These are phyloP conservation scores for Apodospora peruviana DNA, from an alignment of 495 filamentous ascomycete genomes.

Conservation along the genomic window DNA sequence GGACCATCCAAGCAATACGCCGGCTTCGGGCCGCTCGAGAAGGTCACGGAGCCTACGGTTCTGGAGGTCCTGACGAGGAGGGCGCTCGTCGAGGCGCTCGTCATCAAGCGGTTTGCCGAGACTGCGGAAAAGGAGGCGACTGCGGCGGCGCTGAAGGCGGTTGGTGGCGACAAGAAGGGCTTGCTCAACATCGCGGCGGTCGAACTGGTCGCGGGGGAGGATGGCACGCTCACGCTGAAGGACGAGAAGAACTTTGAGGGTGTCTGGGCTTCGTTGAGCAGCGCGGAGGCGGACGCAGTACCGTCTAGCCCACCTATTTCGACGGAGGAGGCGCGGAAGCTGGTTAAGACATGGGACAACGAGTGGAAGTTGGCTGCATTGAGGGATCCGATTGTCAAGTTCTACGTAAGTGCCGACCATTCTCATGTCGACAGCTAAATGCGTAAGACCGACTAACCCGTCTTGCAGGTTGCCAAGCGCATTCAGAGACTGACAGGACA, in stretches of 20 bases:
- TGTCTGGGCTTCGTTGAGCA: conserved; percentile 6
- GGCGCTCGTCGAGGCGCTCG: conserved; percentile 57
- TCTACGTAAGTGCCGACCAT: conserved; percentile 46
- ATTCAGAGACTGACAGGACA: conserved; percentile 71
- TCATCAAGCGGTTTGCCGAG: conserved; percentile 36
- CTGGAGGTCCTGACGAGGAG: conserved; percentile 46
- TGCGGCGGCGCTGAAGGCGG: conserved; percentile 9
- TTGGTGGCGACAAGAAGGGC: conserved; percentile 1
- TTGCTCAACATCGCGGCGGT: conserved; percentile 11
- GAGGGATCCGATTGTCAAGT: conserved; percentile 56
- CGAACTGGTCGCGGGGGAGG: conserved; percentile 7
- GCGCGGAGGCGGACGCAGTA: background rate
- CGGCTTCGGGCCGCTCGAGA: conserved; percentile 33
- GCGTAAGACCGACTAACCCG: background rate
- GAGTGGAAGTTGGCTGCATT: conserved; percentile 53
- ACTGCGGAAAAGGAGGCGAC: conserved; percentile 11
- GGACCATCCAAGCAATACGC: conserved; percentile 26
- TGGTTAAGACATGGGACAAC: conserved; percentile 32
- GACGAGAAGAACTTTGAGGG: conserved; percentile 5
- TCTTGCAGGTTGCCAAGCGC: conserved; percentile 63
- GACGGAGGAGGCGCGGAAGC: conserved; percentile 20
- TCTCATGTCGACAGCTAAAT: background rate
- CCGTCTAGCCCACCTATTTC: conserved; percentile 5
- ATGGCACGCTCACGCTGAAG: conserved; percentile 21
- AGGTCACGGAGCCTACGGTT: conserved; percentile 31